Percentiles rank a stretch among this genome's conserved stretches.
These are phyloP conservation scores for Clarireedia sp. DNA, from an alignment of 2,329 filamentous ascomycete genomes.

Conservation along the genomic window DNA sequence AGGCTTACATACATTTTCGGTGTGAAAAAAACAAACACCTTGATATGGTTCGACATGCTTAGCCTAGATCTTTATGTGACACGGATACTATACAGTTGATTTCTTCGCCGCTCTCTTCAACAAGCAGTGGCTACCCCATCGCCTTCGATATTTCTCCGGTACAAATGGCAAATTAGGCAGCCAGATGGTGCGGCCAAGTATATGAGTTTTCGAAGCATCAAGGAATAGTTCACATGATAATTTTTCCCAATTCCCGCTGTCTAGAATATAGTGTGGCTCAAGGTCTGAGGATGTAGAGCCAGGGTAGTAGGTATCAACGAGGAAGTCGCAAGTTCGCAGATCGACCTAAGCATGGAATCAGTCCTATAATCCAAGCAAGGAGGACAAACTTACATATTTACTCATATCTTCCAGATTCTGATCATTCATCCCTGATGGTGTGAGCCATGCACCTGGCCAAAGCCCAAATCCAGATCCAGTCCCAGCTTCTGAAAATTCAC, in stretches of 20 bases:
- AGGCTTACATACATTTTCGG: neutral
- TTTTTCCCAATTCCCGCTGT: constrained; percentile 68
- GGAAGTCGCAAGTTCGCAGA: constrained; percentile 65
- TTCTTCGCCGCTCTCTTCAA: constrained; percentile 46
- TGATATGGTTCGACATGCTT: neutral
- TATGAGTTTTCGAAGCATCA: constrained; percentile 65
- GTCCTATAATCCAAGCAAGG: neutral
- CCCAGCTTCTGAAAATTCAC: constrained; percentile 73
- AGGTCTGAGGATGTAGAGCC: constrained; percentile 48
- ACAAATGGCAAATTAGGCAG: constrained; percentile 64
- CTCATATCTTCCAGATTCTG: constrained; percentile 75
- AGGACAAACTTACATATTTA: constrained; percentile 62
- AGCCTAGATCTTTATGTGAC: neutral
- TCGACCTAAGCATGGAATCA: constrained; percentile 42
- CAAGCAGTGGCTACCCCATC: constrained; percentile 86
- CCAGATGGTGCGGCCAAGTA: constrained; percentile 73
- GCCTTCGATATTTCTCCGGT: constrained; percentile 60
- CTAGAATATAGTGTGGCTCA: constrained; percentile 74
- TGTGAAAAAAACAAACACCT: neutral
- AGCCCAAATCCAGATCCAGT: constrained; percentile 59
- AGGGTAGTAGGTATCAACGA: constrained; percentile 82
- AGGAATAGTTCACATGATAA: constrained; percentile 73
- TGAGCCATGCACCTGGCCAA: constrained; percentile 76
- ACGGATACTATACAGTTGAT: neutral
- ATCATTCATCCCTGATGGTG: constrained; percentile 83